Base-by-base conservation (phyloP, 345 rosid genomes). In the Eutrema heterophyllum region DNA sequence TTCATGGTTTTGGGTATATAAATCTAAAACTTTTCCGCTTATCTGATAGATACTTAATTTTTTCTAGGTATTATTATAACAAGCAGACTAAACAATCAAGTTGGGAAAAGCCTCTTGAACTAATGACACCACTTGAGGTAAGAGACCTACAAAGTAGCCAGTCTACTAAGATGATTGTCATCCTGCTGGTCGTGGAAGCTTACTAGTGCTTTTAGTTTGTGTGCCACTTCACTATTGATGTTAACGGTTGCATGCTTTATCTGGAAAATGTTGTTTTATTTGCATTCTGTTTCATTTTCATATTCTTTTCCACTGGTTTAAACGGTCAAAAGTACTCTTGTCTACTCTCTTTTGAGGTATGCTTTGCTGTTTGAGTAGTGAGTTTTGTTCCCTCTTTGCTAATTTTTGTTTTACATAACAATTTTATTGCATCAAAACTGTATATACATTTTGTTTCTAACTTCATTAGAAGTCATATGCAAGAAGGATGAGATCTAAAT, bases 61-160 rank as follows among this genome's bases (percentile, higher is more conserved):
- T 75, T 67, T 71, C 24, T 84, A 94, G 98, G 81, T 94, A 94
- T 83, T 94, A 94, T 81, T 91, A 88, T 80, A 94, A 94, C 83
- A 94, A 86, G 87, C 90, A 70, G 89, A 88, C 97, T 45, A 87
- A 86, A 70, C 96, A 91, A 78, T 94, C 98, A 75, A 88, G 93
- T 79, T 94, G 98, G 98, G 98, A 94, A 78, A 94, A 94, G 82
- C 98, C 98, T 32, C 67, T 80, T 70, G 98, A 94, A 72, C 81
- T 94, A 83, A 94, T 94, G 98, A 87, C 97, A 68, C 88, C 98
- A 46, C 81, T 94, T 58, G 98, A 94, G 98, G 98, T 91, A 75
- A 84, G 89, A 10, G 89, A 10, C 24, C 26, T 64, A 21, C 50
- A 55, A 46, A 56, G 13, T 44, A 76, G 44, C 13, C 26, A 36